Base-by-base conservation (phyloP, 768 basidiomycete genomes). In the Collybia sordida region DNA sequence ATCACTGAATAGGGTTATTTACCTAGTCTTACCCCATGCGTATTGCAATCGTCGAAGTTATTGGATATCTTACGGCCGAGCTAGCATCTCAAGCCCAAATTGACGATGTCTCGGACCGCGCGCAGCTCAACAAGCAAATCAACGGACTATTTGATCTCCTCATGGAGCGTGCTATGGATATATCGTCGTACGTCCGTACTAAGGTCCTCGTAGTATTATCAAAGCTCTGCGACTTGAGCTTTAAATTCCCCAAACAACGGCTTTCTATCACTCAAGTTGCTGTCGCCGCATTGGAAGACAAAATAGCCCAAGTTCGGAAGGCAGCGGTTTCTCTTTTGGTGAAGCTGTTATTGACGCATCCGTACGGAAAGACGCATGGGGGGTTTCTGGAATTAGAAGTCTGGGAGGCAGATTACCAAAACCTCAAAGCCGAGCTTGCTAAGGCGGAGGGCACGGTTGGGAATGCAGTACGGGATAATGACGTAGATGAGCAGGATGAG, bases 11-110 rank as follows among this genome's bases (percentile, higher is more conserved):
- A 37, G 18, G 23, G 38, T 42, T 51, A 17, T 52, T 19, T 27
- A 31, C 9, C 9, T 58, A 97, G 93, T 86, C 94, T 0, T 97
- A 98, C 63, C 91, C 94, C 0, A 94, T 99, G 85, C 92, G 97
- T 36, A 88, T 93, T 73, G 92, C 93, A 1, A 77, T 99, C 49
- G 82, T 99, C 44, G 96, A 98, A 64, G 80, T 95, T 50, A 82
- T 98, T 35, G 93, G 92, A 4, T 73, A 77, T 51, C 81, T 98
- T 53, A 93, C 98, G 62, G 75, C 78, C 38, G 91, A 98, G 55
- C 80, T 98, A 11, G 83, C 88, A 0, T 62, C 68, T 17, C 77
- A 82, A 2, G 66, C 70, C 17, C 78, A 79, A 22, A 39, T 27
- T 36, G 71, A 72, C 18, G 62, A 80, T 59, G 70, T 22, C 14